Evolutionary conservation across 2,329 filamentous ascomycete genomes (phyloP).

Genomic region (Diplodia scrobiculata): DNA sequence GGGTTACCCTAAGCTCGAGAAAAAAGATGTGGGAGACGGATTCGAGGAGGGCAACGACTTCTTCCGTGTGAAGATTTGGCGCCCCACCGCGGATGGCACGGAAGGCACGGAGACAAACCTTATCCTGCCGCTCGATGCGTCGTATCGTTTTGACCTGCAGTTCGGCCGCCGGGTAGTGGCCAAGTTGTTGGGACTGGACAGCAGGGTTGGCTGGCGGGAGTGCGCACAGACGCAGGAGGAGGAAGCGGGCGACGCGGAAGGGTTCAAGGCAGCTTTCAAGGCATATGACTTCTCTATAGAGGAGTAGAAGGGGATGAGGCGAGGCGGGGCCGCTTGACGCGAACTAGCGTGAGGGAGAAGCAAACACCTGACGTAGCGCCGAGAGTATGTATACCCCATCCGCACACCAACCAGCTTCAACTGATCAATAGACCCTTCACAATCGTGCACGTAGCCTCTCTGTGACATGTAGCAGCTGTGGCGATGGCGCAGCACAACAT

Average conservation of each 20-base stretch:
- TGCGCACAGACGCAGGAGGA: constrained; percentile 76
- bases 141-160: constrained; percentile 82
- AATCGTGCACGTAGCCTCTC: neutral
- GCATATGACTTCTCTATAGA: constrained; percentile 77
- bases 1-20: constrained; percentile 58
- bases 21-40: constrained; percentile 47
- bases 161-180: constrained; percentile 86
- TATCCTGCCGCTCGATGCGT: constrained; percentile 70
- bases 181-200: constrained; percentile 79
- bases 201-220: constrained; percentile 80
- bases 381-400: constrained; percentile 24
- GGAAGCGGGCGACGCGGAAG: constrained; percentile 74
- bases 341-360: constrained; percentile 16
- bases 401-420: constrained; percentile 1
- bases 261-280: constrained; percentile 80
- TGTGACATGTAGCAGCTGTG: constrained; percentile 10
- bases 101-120: constrained; percentile 67
- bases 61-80: constrained; percentile 82
- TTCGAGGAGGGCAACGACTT: constrained; percentile 60
- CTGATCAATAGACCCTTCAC: neutral
- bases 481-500: constrained; percentile 6
- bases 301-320: constrained; percentile 22
- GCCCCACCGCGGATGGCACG: constrained; percentile 46
- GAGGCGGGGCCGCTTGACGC: constrained; percentile 20
- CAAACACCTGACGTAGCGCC: constrained; percentile 24